These are phyloP conservation scores for Candida xiaguanensis DNA, from an alignment of 805 yeast species.

Conservation along the genomic window DNA sequence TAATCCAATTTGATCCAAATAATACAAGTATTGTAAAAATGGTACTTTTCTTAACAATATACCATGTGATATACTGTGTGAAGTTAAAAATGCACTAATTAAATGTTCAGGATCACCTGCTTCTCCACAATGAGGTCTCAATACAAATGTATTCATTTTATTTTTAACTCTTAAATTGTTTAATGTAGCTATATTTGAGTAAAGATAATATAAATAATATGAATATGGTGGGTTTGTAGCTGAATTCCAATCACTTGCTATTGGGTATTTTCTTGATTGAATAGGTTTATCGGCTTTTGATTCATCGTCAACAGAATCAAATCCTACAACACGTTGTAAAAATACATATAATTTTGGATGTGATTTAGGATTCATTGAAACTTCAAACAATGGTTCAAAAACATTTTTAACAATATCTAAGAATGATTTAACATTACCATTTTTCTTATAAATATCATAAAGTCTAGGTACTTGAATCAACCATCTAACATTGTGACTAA, in stretches of 20 bases:
- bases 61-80: conserved; percentile 95
- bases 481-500: conserved; percentile 96
- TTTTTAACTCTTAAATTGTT: conserved; percentile 77
- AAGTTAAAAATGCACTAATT: conserved; percentile 80
- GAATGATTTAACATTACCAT: conserved; percentile 66
- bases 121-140: conserved; percentile 98
- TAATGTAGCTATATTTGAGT: conserved; percentile 79
- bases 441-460: conserved; percentile 81
- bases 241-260: conserved; percentile 79
- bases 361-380: conserved; percentile 72
- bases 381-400: conserved; percentile 88
- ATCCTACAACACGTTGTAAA: conserved; percentile 91
- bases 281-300: conserved; percentile 83
- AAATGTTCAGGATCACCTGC: conserved; percentile 99
- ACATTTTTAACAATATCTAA: conserved; percentile 74
- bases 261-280: conserved; percentile 72
- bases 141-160: conserved; percentile 83
- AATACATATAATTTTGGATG: conserved; percentile 92
- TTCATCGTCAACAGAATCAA: conserved; percentile 98
- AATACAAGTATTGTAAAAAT: conserved; percentile 88
- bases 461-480: conserved; percentile 91
- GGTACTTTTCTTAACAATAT: conserved; percentile 91
- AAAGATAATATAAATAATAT: conserved; percentile 85
- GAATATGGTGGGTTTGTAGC: conserved; percentile 94
- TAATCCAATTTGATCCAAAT: conserved; percentile 90